Evolutionary conservation across 140 eudicot genomes (phyloP).

Genomic region (Bidens hawaiensis): DNA sequence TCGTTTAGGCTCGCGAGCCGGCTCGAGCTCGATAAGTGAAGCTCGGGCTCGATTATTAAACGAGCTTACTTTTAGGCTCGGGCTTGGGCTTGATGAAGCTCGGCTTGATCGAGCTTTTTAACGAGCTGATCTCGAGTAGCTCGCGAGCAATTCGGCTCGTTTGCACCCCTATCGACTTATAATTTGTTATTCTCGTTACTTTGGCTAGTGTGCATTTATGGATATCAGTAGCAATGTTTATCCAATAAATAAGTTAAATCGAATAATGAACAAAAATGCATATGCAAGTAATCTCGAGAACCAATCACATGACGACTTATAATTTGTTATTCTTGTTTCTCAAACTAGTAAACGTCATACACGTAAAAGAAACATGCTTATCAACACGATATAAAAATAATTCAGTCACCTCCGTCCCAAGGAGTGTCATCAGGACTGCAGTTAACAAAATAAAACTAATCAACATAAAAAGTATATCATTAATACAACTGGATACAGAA

Average conservation of each 20-base stretch:
- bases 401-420: slow-evolving; percentile 58
- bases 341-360: not conserved
- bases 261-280: not conserved
- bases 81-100: too few relatives aligned
- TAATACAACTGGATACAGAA: not conserved
- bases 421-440: slow-evolving; percentile 77
- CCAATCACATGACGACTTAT: not conserved
- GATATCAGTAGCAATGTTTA: not conserved
- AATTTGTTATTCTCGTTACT: not conserved
- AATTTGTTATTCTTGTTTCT: not conserved
- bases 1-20: too few relatives aligned
- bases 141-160: too few relatives aligned
- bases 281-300: not conserved
- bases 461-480: slow-evolving; percentile 8
- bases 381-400: not conserved
- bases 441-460: slow-evolving; percentile 12
- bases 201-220: not conserved
- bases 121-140: too few relatives aligned
- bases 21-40: too few relatives aligned
- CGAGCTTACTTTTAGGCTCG: too few relatives aligned
- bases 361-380: not conserved
- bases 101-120: too few relatives aligned
- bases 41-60: too few relatives aligned
- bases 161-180: too few relatives aligned
- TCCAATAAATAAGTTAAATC: not conserved